Percentiles rank a stretch among this genome's conserved stretches.
These are phyloP conservation scores for Mycena albidolilacea DNA, from an alignment of 768 basidiomycete species.

Conservation along the genomic window DNA sequence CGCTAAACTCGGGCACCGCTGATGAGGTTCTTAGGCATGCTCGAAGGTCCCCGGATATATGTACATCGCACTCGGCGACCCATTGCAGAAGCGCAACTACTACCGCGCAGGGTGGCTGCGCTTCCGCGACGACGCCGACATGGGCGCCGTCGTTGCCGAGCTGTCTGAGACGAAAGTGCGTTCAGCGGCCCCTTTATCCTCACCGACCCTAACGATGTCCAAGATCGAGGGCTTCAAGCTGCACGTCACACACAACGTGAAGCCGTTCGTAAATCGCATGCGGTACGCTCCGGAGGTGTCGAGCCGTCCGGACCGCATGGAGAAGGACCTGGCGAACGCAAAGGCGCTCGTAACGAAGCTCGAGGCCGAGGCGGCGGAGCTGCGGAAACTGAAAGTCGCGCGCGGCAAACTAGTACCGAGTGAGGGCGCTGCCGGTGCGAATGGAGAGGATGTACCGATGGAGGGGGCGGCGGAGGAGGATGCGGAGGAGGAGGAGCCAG, in stretches of 20 bases:
- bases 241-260: slow-evolving; percentile 87
- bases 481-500: slow-evolving; percentile 69
- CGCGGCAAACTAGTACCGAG: slow-evolving; percentile 46
- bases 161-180: slow-evolving; percentile 89
- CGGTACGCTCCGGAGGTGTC: slow-evolving; percentile 89
- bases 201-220: slow-evolving; percentile 21
- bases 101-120: slow-evolving; percentile 96
- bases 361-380: slow-evolving; percentile 75
- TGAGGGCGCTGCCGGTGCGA: slow-evolving; percentile 38
- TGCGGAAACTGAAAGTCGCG: slow-evolving; percentile 61
- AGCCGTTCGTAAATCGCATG: slow-evolving; percentile 83
- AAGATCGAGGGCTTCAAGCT: slow-evolving; percentile 97
- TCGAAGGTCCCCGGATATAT: slow-evolving; percentile 84
- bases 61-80: slow-evolving; percentile 93
- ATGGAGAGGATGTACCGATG: slow-evolving; percentile 42
- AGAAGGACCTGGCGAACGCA: slow-evolving; percentile 84
- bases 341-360: slow-evolving; percentile 80
- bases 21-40: slow-evolving; percentile 69
- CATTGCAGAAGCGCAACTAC: slow-evolving; percentile 92
- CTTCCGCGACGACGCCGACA: slow-evolving; percentile 89
- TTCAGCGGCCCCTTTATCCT: not conserved
- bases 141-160: slow-evolving; percentile 78
- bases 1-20: not conserved
- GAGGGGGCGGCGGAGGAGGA: slow-evolving; percentile 57
- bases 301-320: slow-evolving; percentile 83